Evolutionary conservation across 1,139 yeast species (phyloP).

Genomic region (Meyerozyma sp.): DNA sequence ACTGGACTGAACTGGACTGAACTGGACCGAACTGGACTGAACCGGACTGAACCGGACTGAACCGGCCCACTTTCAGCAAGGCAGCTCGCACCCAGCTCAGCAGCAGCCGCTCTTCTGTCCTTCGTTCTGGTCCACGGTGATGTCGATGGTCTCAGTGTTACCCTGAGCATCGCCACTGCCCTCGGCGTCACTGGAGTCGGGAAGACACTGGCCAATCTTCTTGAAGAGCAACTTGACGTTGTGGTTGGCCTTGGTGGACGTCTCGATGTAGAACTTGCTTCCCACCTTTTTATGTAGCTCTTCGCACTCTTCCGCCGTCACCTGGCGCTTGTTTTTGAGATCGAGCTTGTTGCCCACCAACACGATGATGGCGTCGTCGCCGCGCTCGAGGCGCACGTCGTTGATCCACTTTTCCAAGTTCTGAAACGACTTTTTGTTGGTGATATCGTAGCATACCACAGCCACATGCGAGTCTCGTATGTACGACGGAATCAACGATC

Average conservation of each 20-base stretch:
- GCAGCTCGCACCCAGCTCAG: no score
- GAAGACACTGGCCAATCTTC: constrained; percentile 84
- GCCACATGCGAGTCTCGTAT: constrained; percentile 97
- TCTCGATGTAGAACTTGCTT: constrained; percentile 80
- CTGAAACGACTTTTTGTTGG: constrained; percentile 78
- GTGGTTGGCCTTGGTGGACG: constrained; percentile 92
- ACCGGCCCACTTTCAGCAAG: no score
- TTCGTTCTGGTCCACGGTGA: constrained; percentile 26
- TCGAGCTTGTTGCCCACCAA: constrained; percentile 47
- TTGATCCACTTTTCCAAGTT: constrained; percentile 50
- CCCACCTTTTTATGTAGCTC: constrained; percentile 49
- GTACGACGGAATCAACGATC: constrained; percentile 58
- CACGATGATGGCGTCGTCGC: constrained; percentile 61
- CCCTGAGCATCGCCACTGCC: constrained; percentile 10
- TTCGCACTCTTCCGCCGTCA: constrained; percentile 76
- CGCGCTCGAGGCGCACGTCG: constrained; percentile 66
- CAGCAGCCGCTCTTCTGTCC: constrained; percentile 12
- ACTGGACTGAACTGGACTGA: no score
- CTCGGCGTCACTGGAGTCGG: constrained; percentile 61
- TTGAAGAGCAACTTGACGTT: constrained; percentile 87
- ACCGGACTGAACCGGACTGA: no score
- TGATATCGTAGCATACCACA: constrained; percentile 89
- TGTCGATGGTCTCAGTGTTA: constrained; percentile 41
- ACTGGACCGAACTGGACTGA: no score
- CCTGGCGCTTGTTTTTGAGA: constrained; percentile 79